A percentile compares a stretch with the other conserved stretches of the same genome.
Evolutionary conservation across 2,329 filamentous ascomycete genomes (phyloP).

Genomic region (Cladosporium sp.): DNA sequence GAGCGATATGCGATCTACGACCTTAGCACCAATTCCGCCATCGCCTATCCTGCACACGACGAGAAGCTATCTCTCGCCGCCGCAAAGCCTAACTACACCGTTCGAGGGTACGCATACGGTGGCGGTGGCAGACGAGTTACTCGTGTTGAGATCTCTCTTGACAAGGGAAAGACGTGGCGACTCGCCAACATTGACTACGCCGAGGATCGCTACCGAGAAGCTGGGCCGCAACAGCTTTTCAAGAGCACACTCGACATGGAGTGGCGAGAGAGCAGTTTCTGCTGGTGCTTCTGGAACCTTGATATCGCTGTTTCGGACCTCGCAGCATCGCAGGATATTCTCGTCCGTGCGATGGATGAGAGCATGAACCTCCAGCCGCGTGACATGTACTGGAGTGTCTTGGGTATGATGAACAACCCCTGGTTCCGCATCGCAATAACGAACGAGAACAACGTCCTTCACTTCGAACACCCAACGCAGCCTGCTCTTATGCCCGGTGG

Average conservation of each 20-base stretch:
- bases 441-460: conserved; percentile 59
- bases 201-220: conserved; percentile 76
- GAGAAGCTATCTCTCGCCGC: conserved; percentile 56
- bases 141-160: conserved; percentile 75
- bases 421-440: conserved; percentile 83
- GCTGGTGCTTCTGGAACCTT: conserved; percentile 89
- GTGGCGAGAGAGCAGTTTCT: conserved; percentile 78
- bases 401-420: conserved; percentile 98
- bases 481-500: conserved; percentile 72
- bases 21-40: conserved; percentile 80
- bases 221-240: conserved; percentile 61
- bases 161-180: conserved; percentile 76
- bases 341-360: conserved; percentile 87
- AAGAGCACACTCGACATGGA: conserved; percentile 76
- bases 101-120: conserved; percentile 81
- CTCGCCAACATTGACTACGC: conserved; percentile 75
- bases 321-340: conserved; percentile 62
- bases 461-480: conserved; percentile 86
- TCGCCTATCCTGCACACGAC: conserved; percentile 74
- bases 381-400: conserved; percentile 94
- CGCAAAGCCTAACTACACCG: conserved; percentile 54
- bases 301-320: conserved; percentile 62
- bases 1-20: conserved; percentile 93
- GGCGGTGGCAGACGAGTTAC: conserved; percentile 83
- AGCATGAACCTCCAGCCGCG: conserved; percentile 79